These are phyloP conservation scores for Bipolaris cookei DNA, from an alignment of 2,329 filamentous ascomycete genomes.

Conservation along the genomic window DNA sequence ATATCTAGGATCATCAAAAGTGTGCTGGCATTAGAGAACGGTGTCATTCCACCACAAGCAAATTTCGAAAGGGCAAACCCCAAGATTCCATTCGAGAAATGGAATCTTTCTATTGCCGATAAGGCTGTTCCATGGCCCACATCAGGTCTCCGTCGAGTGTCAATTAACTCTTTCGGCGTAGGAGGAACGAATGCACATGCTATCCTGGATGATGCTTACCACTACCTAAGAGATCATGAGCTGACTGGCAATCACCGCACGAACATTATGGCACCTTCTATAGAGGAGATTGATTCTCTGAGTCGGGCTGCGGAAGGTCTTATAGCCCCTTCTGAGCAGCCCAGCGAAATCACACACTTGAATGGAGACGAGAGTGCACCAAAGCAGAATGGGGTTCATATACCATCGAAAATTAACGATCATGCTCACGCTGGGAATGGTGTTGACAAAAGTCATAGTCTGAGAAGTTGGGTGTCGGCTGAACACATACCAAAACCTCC, in stretches of 20 bases:
- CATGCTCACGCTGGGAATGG: not conserved
- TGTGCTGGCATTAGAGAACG: conserved; percentile 1
- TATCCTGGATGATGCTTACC: conserved; percentile 18
- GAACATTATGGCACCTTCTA: not conserved
- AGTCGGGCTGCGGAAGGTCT: not conserved
- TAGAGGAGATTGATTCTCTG: not conserved
- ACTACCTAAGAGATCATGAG: not conserved
- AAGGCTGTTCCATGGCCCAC: conserved; percentile 15
- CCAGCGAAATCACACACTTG: not conserved
- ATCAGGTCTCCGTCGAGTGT: conserved; percentile 10
- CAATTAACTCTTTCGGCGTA: conserved; percentile 41
- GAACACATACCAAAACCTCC: conserved; percentile 1
- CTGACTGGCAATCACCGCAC: not conserved
- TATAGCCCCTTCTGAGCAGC: not conserved
- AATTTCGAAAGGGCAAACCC: conserved; percentile 5
- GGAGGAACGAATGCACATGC: conserved; percentile 9
- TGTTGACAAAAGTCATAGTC: not conserved
- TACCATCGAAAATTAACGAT: not conserved
- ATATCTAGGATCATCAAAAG: conserved; percentile 1
- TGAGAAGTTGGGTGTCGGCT: not conserved
- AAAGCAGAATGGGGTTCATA: not conserved
- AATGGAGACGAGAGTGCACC: not conserved
- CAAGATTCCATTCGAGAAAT: conserved; percentile 6
- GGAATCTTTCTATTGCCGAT: conserved; percentile 3
- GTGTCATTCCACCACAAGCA: not conserved